Percentiles rank a stretch among this genome's conserved stretches.
These are phyloP conservation scores for Trypanosoma cruzi DNA, from an alignment of 208 protist genomes.

Conservation along the genomic window DNA sequence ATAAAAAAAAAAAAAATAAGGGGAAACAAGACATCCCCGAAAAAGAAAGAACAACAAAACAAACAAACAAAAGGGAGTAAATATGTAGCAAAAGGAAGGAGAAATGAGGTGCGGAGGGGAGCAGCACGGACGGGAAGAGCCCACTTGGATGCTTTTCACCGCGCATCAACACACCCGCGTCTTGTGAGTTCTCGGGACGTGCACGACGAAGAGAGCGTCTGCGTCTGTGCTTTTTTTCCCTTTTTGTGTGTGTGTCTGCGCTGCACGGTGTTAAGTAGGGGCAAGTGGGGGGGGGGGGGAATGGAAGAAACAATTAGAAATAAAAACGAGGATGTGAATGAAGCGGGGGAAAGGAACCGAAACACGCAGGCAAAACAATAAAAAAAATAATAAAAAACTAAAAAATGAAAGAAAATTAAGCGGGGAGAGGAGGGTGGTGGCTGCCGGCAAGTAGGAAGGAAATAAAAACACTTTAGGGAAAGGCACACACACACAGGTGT, in stretches of 20 bases:
- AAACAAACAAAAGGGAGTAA: background rate
- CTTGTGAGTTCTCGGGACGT: background rate
- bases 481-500: background rate
- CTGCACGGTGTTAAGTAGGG: slow-evolving; percentile 1
- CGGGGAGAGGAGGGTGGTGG: background rate
- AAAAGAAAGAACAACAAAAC: background rate
- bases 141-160: background rate
- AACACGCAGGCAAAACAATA: no score
- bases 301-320: background rate
- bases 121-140: background rate
- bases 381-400: background rate
- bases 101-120: background rate
- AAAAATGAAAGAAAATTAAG: background rate
- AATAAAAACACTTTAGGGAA: background rate
- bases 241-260: background rate
- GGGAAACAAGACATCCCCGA: background rate
- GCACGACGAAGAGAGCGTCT: background rate
- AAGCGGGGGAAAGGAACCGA: background rate
- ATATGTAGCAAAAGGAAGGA: background rate
- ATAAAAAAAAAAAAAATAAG: background rate
- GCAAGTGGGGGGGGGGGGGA: background rate
- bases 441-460: background rate
- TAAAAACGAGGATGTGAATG: background rate
- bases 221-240: no score
- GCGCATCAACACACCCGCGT: background rate